Conservation (phyloP, 1,139 yeast genomes). For the Geotrichum citri-aurantii region DNA sequence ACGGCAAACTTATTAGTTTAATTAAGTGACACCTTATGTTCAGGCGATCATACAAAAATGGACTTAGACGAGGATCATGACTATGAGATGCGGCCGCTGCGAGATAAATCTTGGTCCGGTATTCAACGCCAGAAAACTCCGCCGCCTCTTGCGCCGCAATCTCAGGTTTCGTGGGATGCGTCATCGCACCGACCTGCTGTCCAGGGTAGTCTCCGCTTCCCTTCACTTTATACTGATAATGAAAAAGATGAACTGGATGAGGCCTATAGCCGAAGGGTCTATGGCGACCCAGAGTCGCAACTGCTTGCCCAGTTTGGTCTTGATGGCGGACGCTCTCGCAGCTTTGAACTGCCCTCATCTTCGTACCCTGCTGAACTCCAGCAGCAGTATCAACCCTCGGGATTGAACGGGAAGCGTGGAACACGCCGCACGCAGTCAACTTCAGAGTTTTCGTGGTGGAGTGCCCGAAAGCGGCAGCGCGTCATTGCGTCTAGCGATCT, state of each 20-base stretch:
- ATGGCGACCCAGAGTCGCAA: not conserved
- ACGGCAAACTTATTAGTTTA: not conserved
- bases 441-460: not conserved
- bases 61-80: not conserved
- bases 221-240: not conserved
- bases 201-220: not conserved
- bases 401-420: not conserved
- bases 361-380: not conserved
- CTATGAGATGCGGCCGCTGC: not conserved
- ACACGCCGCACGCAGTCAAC: not conserved
- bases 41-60: not conserved
- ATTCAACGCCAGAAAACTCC: not conserved
- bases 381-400: not conserved
- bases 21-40: not conserved
- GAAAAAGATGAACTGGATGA: not conserved
- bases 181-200: not conserved
- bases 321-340: not conserved
- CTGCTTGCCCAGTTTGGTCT: not conserved
- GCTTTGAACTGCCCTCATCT: not conserved
- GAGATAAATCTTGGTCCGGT: not conserved
- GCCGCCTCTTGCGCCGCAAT: not conserved
- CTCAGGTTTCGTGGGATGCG: not conserved
- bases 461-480: not conserved
- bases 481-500: not conserved
- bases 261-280: not conserved